Percentiles rank a stretch among this genome's conserved stretches.
phyloP scores from a whole-genome alignment of 2,329 filamentous ascomycete genomes.

The Pseudocercospora fijiensis region DNA sequence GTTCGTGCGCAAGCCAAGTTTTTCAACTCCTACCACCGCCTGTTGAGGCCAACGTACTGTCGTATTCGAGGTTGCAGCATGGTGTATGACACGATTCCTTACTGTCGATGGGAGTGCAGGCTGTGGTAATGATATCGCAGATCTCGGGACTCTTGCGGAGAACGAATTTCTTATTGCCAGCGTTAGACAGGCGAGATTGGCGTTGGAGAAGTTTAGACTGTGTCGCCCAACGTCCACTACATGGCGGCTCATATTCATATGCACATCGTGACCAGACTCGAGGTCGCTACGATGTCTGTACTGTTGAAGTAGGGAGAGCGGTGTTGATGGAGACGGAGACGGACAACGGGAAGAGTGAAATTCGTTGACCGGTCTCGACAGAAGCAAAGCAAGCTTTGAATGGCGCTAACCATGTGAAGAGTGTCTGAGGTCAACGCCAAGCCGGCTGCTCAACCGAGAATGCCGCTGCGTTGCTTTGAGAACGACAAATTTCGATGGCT shows the following conservation, averaged over 20 bases:
- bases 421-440: background rate
- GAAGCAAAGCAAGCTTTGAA: background rate
- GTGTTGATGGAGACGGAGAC: background rate
- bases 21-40: constrained; percentile 20
- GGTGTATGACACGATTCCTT: constrained; percentile 5
- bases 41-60: constrained; percentile 24
- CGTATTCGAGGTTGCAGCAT: constrained; percentile 28
- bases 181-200: constrained; percentile 13
- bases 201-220: constrained; percentile 20
- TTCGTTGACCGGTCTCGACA: constrained; percentile 8
- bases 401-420: background rate
- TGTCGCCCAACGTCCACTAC: constrained; percentile 24
- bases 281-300: constrained; percentile 8
- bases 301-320: constrained; percentile 18
- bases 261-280: constrained; percentile 19
- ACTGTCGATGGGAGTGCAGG: constrained; percentile 1
- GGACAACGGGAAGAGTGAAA: background rate
- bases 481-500: background rate
- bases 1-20: constrained; percentile 14
- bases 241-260: constrained; percentile 46
- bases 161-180: constrained; percentile 14
- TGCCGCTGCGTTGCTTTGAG: background rate
- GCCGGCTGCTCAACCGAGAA: background rate
- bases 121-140: constrained; percentile 1
- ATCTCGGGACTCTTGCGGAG: constrained; percentile 11